Percentiles rank a stretch among this genome's conserved stretches.
phyloP scores from a whole-genome alignment of 768 basidiomycete genomes.

The Trichaptum fuscoviolaceum region DNA sequence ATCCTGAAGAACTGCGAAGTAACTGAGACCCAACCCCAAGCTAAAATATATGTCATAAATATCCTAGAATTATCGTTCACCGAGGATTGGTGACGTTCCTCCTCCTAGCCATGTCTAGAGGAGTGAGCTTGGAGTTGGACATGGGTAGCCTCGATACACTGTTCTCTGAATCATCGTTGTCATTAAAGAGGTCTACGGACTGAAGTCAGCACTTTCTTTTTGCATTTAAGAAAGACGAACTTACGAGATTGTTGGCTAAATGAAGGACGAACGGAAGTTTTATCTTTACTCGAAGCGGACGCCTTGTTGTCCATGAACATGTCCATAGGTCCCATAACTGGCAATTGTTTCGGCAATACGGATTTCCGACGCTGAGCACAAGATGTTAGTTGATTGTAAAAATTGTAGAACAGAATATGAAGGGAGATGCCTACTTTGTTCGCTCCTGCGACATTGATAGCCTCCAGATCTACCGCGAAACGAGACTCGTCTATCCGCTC shows the following conservation, averaged over 20 bases:
- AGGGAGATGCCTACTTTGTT: conserved; percentile 51
- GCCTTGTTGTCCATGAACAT: conserved; percentile 9
- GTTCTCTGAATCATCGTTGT: neutral
- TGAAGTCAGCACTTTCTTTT: neutral
- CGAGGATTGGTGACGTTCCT: neutral
- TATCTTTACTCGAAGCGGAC: conserved; percentile 7
- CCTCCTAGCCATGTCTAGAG: conserved; percentile 4
- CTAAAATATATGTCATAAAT: neutral
- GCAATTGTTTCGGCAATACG: conserved; percentile 60
- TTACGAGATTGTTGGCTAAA: neutral
- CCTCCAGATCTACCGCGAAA: conserved; percentile 59
- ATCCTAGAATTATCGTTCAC: neutral
- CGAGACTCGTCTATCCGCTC: conserved; percentile 56
- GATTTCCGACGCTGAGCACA: conserved; percentile 62
- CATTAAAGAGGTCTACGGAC: neutral
- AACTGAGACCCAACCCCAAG: neutral
- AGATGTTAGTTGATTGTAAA: conserved; percentile 5
- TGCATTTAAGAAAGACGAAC: neutral
- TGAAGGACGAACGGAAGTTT: neutral
- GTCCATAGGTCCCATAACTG: conserved; percentile 11
- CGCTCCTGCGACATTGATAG: conserved; percentile 49
- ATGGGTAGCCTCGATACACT: conserved; percentile 6
- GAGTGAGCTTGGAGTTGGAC: neutral
- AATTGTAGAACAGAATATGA: neutral
- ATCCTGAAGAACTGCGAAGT: neutral